These are phyloP conservation scores for Fusarium mexicanum DNA, from an alignment of 2,329 filamentous ascomycete genomes.

Conservation along the genomic window DNA sequence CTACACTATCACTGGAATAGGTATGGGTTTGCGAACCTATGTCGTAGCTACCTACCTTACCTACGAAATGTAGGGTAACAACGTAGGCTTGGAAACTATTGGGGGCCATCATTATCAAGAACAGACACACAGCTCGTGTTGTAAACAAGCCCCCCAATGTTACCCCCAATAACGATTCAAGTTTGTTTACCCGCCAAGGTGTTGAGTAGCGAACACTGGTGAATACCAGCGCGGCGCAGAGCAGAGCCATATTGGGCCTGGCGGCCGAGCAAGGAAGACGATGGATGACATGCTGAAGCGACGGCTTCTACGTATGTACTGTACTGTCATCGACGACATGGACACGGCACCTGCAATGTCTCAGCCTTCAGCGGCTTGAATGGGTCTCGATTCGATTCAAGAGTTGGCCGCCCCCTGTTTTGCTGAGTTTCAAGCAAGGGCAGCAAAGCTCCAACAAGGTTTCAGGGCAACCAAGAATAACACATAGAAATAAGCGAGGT, in stretches of 20 bases:
- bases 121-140: neutral
- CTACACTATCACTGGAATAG: neutral
- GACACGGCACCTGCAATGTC: slow-evolving; percentile 37
- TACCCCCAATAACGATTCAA: neutral
- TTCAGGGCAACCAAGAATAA: slow-evolving; percentile 12
- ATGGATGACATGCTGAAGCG: slow-evolving; percentile 37
- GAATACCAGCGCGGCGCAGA: neutral
- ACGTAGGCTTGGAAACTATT: neutral
- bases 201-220: neutral
- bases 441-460: neutral
- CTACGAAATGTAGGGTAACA: neutral
- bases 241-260: slow-evolving; percentile 12
- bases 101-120: neutral
- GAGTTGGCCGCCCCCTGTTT: slow-evolving; percentile 1
- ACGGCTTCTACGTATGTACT: neutral
- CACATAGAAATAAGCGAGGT: slow-evolving; percentile 5
- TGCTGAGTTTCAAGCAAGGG: neutral
- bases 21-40: slow-evolving; percentile 3
- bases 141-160: neutral
- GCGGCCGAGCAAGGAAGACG: slow-evolving; percentile 27
- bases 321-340: slow-evolving; percentile 36
- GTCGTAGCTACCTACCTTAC: neutral
- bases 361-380: slow-evolving; percentile 27
- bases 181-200: neutral
- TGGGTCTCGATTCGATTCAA: slow-evolving; percentile 11